Conservation (phyloP, 2,329 filamentous ascomycete species). For the Xylaria sp. region DNA sequence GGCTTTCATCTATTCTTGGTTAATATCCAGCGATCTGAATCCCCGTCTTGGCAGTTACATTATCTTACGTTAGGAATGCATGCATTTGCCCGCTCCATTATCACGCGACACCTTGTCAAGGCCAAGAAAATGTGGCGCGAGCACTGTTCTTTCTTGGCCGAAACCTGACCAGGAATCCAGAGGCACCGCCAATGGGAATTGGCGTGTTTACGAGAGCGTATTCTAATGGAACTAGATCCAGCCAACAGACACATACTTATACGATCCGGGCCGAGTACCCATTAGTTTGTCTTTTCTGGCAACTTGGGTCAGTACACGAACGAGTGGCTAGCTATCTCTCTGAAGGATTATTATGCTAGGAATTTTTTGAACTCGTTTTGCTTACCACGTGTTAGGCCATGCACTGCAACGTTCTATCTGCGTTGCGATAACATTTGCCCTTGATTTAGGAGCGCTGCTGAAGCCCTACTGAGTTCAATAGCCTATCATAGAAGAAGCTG, state of each 20-base stretch:
- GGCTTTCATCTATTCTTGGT: neutral
- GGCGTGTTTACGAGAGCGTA: neutral
- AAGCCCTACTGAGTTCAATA: neutral
- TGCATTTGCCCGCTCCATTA: neutral
- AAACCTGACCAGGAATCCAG: neutral
- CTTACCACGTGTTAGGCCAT: neutral
- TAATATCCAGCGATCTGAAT: neutral
- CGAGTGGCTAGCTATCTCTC: neutral
- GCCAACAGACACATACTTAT: neutral
- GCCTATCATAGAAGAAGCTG: neutral
- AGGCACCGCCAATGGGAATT: neutral
- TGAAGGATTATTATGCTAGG: neutral
- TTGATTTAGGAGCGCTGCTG: neutral
- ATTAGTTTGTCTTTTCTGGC: slow-evolving; percentile 13
- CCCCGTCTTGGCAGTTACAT: neutral
- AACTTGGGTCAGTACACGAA: slow-evolving; percentile 6
- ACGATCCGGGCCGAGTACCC: slow-evolving; percentile 5
- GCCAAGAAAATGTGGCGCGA: slow-evolving; percentile 10
- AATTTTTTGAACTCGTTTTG: neutral
- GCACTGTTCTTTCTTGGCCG: neutral
- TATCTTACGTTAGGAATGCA: neutral
- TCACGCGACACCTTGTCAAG: slow-evolving; percentile 20
- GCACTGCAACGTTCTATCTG: slow-evolving; percentile 1
- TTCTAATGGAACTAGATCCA: neutral
- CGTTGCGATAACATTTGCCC: neutral